These are phyloP conservation scores for Eleusine indica DNA, from an alignment of 176 grass and related monocot species.

Conservation along the genomic window DNA sequence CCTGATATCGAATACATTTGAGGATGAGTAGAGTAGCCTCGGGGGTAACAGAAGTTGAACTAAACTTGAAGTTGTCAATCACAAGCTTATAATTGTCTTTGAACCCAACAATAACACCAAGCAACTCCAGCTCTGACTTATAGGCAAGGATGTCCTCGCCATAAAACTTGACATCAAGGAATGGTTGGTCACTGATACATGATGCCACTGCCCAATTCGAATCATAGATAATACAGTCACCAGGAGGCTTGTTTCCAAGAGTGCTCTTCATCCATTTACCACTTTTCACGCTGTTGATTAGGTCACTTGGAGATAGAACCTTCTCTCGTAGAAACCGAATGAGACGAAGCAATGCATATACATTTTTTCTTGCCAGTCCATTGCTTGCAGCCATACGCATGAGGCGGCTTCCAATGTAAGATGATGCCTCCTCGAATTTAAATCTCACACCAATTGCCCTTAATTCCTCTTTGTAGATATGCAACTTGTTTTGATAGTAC, in stretches of 20 bases:
- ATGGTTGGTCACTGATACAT: constrained; percentile 52
- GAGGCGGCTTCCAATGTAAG: constrained; percentile 50
- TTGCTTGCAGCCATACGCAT: constrained; percentile 43
- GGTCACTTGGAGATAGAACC: constrained; percentile 35
- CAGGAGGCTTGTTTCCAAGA: constrained; percentile 41
- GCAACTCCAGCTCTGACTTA: constrained; percentile 61
- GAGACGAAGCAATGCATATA: constrained; percentile 58
- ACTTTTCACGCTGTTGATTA: constrained; percentile 53
- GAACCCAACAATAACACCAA: constrained; percentile 59
- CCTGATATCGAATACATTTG: constrained; percentile 46
- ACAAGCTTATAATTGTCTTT: constrained; percentile 50
- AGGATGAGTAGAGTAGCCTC: constrained; percentile 59
- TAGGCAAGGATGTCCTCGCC: constrained; percentile 43
- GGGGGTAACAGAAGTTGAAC: constrained; percentile 41
- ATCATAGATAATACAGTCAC: constrained; percentile 49
- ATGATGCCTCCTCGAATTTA: constrained; percentile 53
- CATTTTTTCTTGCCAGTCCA: constrained; percentile 49
- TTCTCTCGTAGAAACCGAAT: constrained; percentile 64
- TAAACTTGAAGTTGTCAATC: constrained; percentile 60
- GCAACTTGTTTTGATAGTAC: constrained; percentile 50
- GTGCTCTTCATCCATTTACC: constrained; percentile 59
- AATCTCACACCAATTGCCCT: constrained; percentile 59
- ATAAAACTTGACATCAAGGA: constrained; percentile 62
- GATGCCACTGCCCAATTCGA: constrained; percentile 49
- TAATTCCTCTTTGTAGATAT: constrained; percentile 54